Evolutionary conservation across 2,329 filamentous ascomycete species (phyloP).

Genomic region (Aspergillus clavatus): DNA sequence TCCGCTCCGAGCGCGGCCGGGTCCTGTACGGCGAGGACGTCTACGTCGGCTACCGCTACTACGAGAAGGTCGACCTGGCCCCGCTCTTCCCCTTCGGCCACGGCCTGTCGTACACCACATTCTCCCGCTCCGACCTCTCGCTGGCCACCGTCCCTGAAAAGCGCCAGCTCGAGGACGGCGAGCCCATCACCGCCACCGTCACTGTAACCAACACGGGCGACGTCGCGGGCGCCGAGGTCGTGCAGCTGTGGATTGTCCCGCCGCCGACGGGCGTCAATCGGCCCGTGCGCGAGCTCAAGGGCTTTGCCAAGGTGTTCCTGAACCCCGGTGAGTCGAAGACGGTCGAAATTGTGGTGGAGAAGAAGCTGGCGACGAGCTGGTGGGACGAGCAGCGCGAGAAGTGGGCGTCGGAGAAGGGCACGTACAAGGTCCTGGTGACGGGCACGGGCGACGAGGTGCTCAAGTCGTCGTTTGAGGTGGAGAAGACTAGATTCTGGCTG

Average conservation of each 20-base stretch:
- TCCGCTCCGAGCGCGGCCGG: constrained; percentile 62
- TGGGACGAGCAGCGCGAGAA: constrained; percentile 64
- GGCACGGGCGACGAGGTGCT: constrained; percentile 51
- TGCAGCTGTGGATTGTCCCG: constrained; percentile 52
- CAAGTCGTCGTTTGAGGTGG: constrained; percentile 52
- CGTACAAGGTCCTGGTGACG: constrained; percentile 60
- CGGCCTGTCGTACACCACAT: constrained; percentile 72
- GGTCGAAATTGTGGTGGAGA: constrained; percentile 52
- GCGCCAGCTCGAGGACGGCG: constrained; percentile 38
- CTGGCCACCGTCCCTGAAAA: constrained; percentile 24
- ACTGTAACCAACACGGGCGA: constrained; percentile 52
- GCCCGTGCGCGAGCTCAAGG: constrained; percentile 60
- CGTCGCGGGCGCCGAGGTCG: constrained; percentile 49
- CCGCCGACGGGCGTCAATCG: constrained; percentile 49
- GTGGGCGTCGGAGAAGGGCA: constrained; percentile 63
- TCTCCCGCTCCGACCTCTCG: constrained; percentile 50
- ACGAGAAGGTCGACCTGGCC: constrained; percentile 62
- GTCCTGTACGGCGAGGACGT: constrained; percentile 75
- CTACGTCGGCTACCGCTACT: constrained; percentile 76
- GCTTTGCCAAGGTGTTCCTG: constrained; percentile 61
- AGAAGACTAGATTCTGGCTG: constrained; percentile 63
- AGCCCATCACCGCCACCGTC: constrained; percentile 46
- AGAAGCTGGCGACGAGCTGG: constrained; percentile 64
- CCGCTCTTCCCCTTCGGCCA: constrained; percentile 75
- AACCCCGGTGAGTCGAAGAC: constrained; percentile 55